Evolutionary conservation across 2,329 filamentous ascomycete genomes (phyloP), one percentile per base, ranked within the genome.

Genomic region (Claviceps sp.): DNA sequence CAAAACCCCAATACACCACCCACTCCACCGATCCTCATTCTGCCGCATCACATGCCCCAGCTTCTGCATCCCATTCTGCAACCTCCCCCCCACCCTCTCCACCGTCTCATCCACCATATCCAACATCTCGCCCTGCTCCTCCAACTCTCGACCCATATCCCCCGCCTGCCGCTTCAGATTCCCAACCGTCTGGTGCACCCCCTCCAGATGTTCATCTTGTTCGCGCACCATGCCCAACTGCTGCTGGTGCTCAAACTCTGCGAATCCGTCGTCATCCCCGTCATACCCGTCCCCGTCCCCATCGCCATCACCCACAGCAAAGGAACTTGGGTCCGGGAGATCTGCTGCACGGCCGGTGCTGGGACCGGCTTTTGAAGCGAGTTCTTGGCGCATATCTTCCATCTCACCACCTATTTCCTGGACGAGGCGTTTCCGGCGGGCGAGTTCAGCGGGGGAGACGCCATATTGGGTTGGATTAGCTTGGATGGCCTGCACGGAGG

Each of bases 141-240:
- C 94, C 46, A 98, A 74, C 72, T 98, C 93, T 53, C 91, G 76
- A 1, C 93, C 91, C 91, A 98, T 98, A 60, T 89, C 87, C 68
- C 94, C 84, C 1, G 93, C 94, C 74, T 97, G 93, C 63, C 85
- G 77, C 52, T 91, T 76, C 63, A 98, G 70, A 64, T 89, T 96
- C 2, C 90, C 91, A 24, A 98, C 93, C 1, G 91, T 97, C 58
- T 84, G 81, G 65, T 94, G 95, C 47, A 98, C 91, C 16, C 86
- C 87, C 64, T 97, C 91, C 1, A 98, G 76, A 61, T 93, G 86
- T 70, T 90, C 77, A 65, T 98, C 93, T 73, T 98, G 93, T 68
- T 96, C 88, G 58, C 85, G 81, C 85, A 98, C 90, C 69, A 98
- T 86, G 69, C 90, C 80, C 63, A 86, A 66, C 72, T 98, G 94